Evolutionary conservation across 2,329 filamentous ascomycete species (phyloP).

Genomic region (Fusarium sublunatum): DNA sequence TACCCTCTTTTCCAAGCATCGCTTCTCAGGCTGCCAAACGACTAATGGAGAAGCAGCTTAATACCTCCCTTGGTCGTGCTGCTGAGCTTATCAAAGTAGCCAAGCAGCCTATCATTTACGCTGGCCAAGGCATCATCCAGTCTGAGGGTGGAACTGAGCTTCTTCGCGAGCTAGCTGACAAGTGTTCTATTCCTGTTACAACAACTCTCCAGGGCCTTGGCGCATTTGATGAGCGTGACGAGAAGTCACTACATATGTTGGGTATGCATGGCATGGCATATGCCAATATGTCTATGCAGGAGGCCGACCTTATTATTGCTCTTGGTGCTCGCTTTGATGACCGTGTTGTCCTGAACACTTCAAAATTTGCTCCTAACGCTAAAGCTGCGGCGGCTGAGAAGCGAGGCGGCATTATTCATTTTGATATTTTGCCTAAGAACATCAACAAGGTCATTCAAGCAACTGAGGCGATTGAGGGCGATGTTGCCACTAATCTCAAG

Average conservation of each 20-base stretch:
- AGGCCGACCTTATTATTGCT: slow-evolving; percentile 94
- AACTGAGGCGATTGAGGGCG: slow-evolving; percentile 93
- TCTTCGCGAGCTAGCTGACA: slow-evolving; percentile 88
- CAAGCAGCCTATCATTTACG: slow-evolving; percentile 95
- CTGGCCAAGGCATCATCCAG: slow-evolving; percentile 88
- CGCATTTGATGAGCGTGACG: slow-evolving; percentile 90
- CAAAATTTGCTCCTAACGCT: slow-evolving; percentile 90
- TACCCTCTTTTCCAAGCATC: slow-evolving; percentile 85
- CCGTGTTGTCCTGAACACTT: slow-evolving; percentile 84
- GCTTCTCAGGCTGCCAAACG: slow-evolving; percentile 83
- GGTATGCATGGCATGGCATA: slow-evolving; percentile 98
- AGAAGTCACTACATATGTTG: slow-evolving; percentile 96
- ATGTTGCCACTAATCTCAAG: slow-evolving; percentile 83
- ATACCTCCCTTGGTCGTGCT: slow-evolving; percentile 78
- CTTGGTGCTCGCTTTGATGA: slow-evolving; percentile 96
- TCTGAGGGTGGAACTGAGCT: slow-evolving; percentile 81
- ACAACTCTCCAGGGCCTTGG: slow-evolving; percentile 95
- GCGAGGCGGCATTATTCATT: slow-evolving; percentile 94
- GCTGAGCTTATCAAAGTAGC: slow-evolving; percentile 86
- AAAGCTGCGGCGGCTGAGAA: slow-evolving; percentile 85
- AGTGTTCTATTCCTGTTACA: slow-evolving; percentile 91
- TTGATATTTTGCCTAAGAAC: slow-evolving; percentile 99
- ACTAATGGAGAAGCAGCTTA: slow-evolving; percentile 76
- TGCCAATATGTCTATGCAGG: slow-evolving; percentile 98
- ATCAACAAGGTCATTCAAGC: slow-evolving; percentile 99